Percentiles rank a stretch among this genome's conserved stretches.
Evolutionary conservation across 2,329 filamentous ascomycete genomes (phyloP).

Genomic region (Fusarium fujikuroi): DNA sequence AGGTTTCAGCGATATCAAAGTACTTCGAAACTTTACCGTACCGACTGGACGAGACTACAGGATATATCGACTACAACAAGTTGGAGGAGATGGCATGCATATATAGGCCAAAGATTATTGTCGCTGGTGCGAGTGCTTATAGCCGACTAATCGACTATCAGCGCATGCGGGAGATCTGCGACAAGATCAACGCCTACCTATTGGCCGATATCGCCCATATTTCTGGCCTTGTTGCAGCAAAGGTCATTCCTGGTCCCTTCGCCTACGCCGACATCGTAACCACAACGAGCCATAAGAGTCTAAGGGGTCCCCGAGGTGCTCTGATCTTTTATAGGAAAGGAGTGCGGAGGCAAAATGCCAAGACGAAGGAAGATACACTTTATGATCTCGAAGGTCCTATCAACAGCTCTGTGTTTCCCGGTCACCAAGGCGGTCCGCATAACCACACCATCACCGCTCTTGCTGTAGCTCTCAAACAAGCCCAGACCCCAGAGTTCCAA

Average conservation of each 20-base stretch:
- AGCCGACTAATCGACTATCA: slow-evolving; percentile 95
- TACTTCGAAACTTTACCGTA: slow-evolving; percentile 99
- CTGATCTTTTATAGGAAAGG: slow-evolving; percentile 99
- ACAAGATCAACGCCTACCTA: slow-evolving; percentile 92
- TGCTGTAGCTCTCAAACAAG: slow-evolving; percentile 93
- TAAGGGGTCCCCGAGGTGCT: slow-evolving; percentile 92
- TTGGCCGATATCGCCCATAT: slow-evolving; percentile 98
- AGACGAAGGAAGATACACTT: slow-evolving; percentile 84
- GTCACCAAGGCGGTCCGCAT: slow-evolving; percentile 97
- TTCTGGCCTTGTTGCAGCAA: slow-evolving; percentile 91
- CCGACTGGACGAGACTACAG: slow-evolving; percentile 87
- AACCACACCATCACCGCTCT: slow-evolving; percentile 99
- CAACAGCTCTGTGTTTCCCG: slow-evolving; percentile 96
- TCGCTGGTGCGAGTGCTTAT: slow-evolving; percentile 95
- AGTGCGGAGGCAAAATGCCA: slow-evolving; percentile 82
- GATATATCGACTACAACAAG: slow-evolving; percentile 93
- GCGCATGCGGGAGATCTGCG: slow-evolving; percentile 88
- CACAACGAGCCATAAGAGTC: slow-evolving; percentile 97
- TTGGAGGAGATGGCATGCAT: slow-evolving; percentile 87
- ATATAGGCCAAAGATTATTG: slow-evolving; percentile 95
- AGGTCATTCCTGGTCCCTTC: slow-evolving; percentile 91
- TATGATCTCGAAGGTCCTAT: slow-evolving; percentile 95
- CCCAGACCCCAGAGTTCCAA: slow-evolving; percentile 88
- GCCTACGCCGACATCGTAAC: slow-evolving; percentile 92
- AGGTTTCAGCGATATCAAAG: slow-evolving; percentile 98